Base-by-base conservation (phyloP, 192 early-diverging fungal species). In the Umbelopsis isabellina region DNA sequence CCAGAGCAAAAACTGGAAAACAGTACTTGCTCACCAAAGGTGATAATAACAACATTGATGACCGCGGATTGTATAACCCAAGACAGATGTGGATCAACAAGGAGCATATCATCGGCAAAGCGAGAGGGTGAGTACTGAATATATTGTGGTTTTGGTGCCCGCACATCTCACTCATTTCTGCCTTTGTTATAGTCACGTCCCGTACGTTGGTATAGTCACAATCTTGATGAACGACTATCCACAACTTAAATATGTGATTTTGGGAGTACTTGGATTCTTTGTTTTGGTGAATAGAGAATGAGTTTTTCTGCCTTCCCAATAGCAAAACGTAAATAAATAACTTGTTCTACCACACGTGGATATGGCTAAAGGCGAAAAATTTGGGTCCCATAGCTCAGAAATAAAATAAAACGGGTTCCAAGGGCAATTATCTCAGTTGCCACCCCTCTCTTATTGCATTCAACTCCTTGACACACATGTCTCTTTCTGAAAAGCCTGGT, bases 151-250 rank as follows among this genome's bases (percentile, higher is more conserved):
- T 46, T 68, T 68, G 51, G 22, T 35, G 15, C 16, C 23, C 18
- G 30, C 10, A 50, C 20, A 22, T 23, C 12, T 33, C 20, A 65
- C 50, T 53, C 64, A 46, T 1, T 55, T 51, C 27, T 61, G 5
- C 44, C 65, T 68, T 51, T 41, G 44, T 51, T 47, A 67, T 71
- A 86, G 87, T 18, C 95, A 92, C 80, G 77, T 98, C 55, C 95
- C 95, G 16, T 94, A 96, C 73, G 86, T 96, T 21, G 97, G 97
- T 61, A 97, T 97, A 91, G 90, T 96, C 25, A 98, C 95, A 13
- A 99, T 99, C 66, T 79, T 93, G 52, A 91, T 99, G 89, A 98
- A 96, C 76, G 95, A 98, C 71, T 97, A 94, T 66, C 96, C 96
- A 72, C 87, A 94, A 80, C 78, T 96, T n/a, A 99, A 99, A 76